phyloP scores from a whole-genome alignment of 108 stramenopile species.

The Nitzschia putrida region DNA sequence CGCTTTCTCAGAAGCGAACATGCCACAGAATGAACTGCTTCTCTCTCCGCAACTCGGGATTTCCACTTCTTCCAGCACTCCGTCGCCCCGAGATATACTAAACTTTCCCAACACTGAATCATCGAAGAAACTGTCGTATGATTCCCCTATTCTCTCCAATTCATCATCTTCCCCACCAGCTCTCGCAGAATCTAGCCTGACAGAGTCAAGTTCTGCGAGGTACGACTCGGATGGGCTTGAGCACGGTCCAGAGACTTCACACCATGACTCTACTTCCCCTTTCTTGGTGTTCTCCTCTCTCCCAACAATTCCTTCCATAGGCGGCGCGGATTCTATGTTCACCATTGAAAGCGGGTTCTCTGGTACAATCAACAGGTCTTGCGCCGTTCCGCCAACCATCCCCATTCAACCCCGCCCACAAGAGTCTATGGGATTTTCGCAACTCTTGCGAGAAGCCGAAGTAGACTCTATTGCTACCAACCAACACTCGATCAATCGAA shows the following conservation, averaged over 20 bases:
- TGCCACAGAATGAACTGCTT: no score
- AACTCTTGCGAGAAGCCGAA: slow-evolving; percentile 49
- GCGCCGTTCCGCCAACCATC: no score
- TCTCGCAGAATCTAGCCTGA: slow-evolving; percentile 29
- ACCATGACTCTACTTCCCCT: slow-evolving; percentile 5
- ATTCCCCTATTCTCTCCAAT: neutral
- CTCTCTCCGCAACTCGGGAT: no score
- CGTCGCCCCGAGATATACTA: no score
- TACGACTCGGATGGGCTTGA: neutral
- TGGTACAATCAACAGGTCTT: no score
- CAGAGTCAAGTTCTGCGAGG: slow-evolving; percentile 22
- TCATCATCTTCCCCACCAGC: slow-evolving; percentile 20
- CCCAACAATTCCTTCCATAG: slow-evolving; percentile 15
- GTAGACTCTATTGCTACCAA: slow-evolving; percentile 1
- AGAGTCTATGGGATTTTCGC: slow-evolving; percentile 26
- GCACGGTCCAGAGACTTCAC: neutral
- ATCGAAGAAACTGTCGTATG: neutral
- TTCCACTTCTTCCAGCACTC: neutral
- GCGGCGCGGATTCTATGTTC: neutral
- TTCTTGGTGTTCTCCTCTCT: slow-evolving; percentile 8
- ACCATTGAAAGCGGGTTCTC: no score
- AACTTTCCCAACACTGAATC: no score
- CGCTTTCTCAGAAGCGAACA: no score
- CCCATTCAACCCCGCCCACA: no score
- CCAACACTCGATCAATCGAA: neutral